A percentile compares a stretch with the other conserved stretches of the same genome.
These are phyloP conservation scores for Chimonanthus praecox DNA, from an alignment of 164 flowering plant species.

Conservation along the genomic window DNA sequence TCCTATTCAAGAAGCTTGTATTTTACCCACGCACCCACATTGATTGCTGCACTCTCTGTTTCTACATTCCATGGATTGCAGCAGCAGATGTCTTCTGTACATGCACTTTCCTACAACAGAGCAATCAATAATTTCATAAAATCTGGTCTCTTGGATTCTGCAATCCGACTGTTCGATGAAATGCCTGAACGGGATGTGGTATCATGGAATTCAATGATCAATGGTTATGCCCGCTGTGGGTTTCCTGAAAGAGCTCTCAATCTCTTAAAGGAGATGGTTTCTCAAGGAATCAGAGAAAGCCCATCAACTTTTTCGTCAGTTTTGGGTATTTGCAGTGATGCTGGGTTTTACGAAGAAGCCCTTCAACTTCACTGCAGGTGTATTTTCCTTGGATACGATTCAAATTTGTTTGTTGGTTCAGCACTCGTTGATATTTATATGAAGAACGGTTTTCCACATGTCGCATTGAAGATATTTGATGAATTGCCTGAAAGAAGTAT, in stretches of 20 bases:
- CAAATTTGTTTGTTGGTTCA: constrained; percentile 48
- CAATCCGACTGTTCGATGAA: constrained; percentile 46
- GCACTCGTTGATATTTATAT: constrained; percentile 54
- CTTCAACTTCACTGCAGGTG: constrained; percentile 55
- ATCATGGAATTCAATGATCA: constrained; percentile 54
- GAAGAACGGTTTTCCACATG: constrained; percentile 26
- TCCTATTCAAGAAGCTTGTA: constrained; percentile 10
- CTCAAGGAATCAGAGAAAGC: constrained; percentile 43
- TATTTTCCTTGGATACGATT: constrained; percentile 39
- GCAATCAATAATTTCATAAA: constrained; percentile 32
- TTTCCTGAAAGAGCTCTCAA: constrained; percentile 25
- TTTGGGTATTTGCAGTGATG: constrained; percentile 36
- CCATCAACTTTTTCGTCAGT: constrained; percentile 52
- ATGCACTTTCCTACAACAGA: constrained; percentile 31
- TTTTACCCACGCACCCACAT: constrained; percentile 7
- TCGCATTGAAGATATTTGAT: constrained; percentile 41
- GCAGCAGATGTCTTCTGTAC: not conserved
- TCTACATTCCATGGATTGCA: not conserved
- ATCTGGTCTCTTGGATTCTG: constrained; percentile 34
- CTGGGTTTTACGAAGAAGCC: constrained; percentile 41
- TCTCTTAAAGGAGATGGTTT: constrained; percentile 47
- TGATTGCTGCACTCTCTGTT: constrained; percentile 3
- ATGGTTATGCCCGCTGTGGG: constrained; percentile 41
- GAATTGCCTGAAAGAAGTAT: constrained; percentile 45
- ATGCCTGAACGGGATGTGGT: constrained; percentile 49